Evolutionary conservation across 441 rosid species (phyloP), one percentile per base, ranked within the genome.

Genomic region (Gossypium laxum): DNA sequence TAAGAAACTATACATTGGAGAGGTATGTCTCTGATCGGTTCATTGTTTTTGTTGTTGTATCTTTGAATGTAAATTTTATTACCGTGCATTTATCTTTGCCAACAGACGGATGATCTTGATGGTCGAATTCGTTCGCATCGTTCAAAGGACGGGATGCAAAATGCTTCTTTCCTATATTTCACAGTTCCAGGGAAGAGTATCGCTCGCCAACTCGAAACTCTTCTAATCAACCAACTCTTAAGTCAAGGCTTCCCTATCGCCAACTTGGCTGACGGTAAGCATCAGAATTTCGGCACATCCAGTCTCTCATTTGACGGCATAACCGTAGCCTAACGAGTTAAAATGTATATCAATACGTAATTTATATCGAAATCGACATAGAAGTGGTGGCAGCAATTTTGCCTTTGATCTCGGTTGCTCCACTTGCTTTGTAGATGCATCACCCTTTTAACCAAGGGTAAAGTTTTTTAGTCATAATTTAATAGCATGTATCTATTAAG

Each of bases 191-290:
- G 99, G 73, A 92, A 95, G 85, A 95, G 98, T 83, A 58, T 86
- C 1, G 99, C 96, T 32, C 91, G 97, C 80, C 93, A 88, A 80
- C 80, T 95, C 34, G 99, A 95, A 82, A 95, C 99, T n/a, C 96
- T 95, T 73, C 86, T 95, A 70, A 87, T 95, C 80, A 91, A 95
- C 86, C 97, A 89, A 81, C 92, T 95, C 48, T 84, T 82, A 4
- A 71, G 72, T 22, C 87, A 75, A 48, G 98, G 97, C 51, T 95
- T 85, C 77, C 67, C 78, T 19, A 80, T 95, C 54, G 77, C 88
- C 38, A 95, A 91, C 62, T 54, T 88, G 61, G 91, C 95, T 0
- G 99, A 95, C 73, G 98, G 98, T 22, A 91, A 85, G 82, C 99
- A 95, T 76, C 84, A 96, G 48, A 89, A 92, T 72, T 95, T 95